Percentiles rank a stretch among this genome's conserved stretches.
Evolutionary conservation across 805 yeast species (phyloP).

Genomic region (Saturnispora mendoncae): DNA sequence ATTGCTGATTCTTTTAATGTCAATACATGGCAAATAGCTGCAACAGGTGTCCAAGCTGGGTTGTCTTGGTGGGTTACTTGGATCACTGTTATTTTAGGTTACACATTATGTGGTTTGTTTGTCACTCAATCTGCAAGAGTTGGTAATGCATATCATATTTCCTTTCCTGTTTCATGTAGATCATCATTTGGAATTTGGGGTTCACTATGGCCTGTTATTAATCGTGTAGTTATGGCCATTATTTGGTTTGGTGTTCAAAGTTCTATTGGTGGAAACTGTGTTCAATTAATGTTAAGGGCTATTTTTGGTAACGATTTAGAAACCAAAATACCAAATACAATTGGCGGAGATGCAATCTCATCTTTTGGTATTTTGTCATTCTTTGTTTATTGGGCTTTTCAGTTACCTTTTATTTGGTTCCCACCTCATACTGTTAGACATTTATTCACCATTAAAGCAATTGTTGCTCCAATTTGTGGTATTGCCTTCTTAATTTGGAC

Average conservation of each 20-base stretch:
- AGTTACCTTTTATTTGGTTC: conserved; percentile 73
- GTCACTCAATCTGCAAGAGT: conserved; percentile 66
- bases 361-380: conserved; percentile 67
- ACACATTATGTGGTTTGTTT: conserved; percentile 57
- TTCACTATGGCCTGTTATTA: conserved; percentile 78
- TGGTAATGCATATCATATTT: conserved; percentile 72
- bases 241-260: conserved; percentile 87
- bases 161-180: conserved; percentile 78
- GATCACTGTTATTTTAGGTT: conserved; percentile 85
- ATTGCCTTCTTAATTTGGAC: conserved; percentile 81
- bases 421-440: conserved; percentile 79
- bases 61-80: conserved; percentile 88
- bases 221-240: conserved; percentile 69
- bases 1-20: conserved; percentile 83
- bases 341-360: conserved; percentile 43
- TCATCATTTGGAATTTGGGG: conserved; percentile 84
- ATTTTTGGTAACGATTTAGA: conserved; percentile 64
- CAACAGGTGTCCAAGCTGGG: conserved; percentile 72
- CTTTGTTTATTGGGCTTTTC: conserved; percentile 73
- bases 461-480: conserved; percentile 74
- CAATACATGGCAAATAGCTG: conserved; percentile 87
- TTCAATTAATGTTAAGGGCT: conserved; percentile 65
- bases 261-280: conserved; percentile 78
- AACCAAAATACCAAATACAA: conserved; percentile 52
- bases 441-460: conserved; percentile 74